These are phyloP conservation scores for Monilinia aucupariae DNA, from an alignment of 2,329 filamentous ascomycete genomes.

Conservation along the genomic window DNA sequence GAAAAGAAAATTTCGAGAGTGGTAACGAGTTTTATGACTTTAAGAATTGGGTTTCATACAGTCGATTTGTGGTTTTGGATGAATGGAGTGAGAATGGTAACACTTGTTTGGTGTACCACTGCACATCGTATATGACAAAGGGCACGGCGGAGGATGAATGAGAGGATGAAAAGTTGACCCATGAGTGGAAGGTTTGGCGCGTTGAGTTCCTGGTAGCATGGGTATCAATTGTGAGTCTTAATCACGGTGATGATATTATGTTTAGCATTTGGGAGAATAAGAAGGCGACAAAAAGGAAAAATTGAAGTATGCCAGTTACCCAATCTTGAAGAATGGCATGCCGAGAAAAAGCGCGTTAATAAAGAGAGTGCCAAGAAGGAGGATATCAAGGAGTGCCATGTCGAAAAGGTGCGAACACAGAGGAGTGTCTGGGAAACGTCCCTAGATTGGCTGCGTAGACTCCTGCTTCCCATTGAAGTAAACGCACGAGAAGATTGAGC, in stretches of 20 bases:
- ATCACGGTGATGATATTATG: neutral
- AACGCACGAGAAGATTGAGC: neutral
- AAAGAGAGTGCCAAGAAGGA: too few species aligned
- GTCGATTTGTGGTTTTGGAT: neutral
- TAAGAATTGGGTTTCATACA: too few species aligned
- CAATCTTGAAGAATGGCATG: too few species aligned
- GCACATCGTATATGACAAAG: neutral
- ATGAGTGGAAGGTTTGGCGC: constrained; percentile 7
- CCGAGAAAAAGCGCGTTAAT: too few species aligned
- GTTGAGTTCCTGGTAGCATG: constrained; percentile 7
- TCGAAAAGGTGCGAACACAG: too few species aligned
- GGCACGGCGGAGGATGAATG: neutral
- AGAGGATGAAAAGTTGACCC: neutral
- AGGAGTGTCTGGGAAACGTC: too few species aligned
- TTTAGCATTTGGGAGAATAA: neutral
- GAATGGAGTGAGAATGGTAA: neutral
- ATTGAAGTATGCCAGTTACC: neutral
- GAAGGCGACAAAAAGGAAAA: neutral
- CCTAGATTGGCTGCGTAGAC: neutral
- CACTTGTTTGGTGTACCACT: neutral
- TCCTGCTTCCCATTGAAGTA: neutral
- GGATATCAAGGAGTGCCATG: too few species aligned
- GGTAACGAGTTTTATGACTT: neutral
- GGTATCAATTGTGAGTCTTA: neutral
- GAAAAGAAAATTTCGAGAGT: neutral